Evolutionary conservation across 2,329 filamentous ascomycete species (phyloP), one percentile per base, ranked within the genome.

Genomic region (Cladosporium colombiae): DNA sequence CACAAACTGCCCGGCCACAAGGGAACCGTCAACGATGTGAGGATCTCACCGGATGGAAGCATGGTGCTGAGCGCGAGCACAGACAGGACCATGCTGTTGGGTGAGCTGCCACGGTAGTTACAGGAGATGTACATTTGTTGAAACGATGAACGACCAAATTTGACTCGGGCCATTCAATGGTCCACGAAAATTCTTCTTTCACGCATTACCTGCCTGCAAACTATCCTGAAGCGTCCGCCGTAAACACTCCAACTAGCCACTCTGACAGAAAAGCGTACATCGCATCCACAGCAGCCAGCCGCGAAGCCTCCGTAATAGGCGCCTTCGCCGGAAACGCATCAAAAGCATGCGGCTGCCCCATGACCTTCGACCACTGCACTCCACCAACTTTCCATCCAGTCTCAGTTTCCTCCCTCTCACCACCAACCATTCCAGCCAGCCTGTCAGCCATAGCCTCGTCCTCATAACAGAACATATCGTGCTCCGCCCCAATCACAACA

Each of bases 1-100:
- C 96, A 97, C 80, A 98, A 98, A 80, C 84, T 99, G 62, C 95
- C 95, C 0, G 95, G 95, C 0, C 95, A 99, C 78, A 95, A 93
- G 79, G 95, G 94, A 37, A 92, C 91, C 0, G 95, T 98, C 61
- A 99, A 98, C 76, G 93, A 94, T 77, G 94, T 94, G 64, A 90
- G 96, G 71, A 96, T 99, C 76, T 90, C 92, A 58, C 93, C 94
- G 5, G 87, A 90, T 67, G 93, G 97, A 72, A 92, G 93, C 23
- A 91, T 97, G 68, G 86, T 88, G 46, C 40, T 68, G 18, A 23
- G 46, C 21, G 18, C 50, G 37, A 77, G 75, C 46, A 77, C 75
- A 46, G 76, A 78, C 68, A 71, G 74, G 37, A 75, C 70, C 7
- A 68, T 78, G 69, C 68, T 78, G 6, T 27, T 57, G 55, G 55